Conservation (phyloP, 2,329 filamentous ascomycete genomes). For the Colletotrichum sp. region DNA sequence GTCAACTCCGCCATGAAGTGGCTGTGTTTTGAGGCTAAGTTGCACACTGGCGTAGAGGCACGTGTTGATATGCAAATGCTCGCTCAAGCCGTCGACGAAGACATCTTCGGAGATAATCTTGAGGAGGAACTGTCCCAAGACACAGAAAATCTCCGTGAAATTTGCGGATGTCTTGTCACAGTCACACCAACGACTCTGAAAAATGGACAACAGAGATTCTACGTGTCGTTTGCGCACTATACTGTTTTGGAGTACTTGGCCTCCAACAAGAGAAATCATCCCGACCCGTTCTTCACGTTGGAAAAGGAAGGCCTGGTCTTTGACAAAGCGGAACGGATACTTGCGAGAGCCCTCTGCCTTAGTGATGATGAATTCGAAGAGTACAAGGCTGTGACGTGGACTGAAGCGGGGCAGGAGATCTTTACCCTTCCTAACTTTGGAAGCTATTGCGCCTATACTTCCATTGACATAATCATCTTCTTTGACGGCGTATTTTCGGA, state of each 20-base stretch:
- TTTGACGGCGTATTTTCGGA: too few relatives aligned
- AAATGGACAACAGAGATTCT: rapidly evolving
- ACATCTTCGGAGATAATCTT: too few relatives aligned
- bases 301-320: rapidly evolving
- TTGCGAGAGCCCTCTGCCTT: rapidly evolving
- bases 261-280: rapidly evolving
- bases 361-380: rapidly evolving
- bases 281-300: rapidly evolving
- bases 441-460: not conserved
- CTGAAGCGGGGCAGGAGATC: too few relatives aligned
- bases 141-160: rapidly evolving
- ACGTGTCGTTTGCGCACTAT: not conserved
- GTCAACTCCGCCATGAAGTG: not conserved
- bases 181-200: rapidly evolving
- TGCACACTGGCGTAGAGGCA: rapidly evolving
- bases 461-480: rapidly evolving
- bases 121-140: too few relatives aligned
- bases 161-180: not conserved
- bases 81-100: rapidly evolving
- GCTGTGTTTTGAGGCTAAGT: rapidly evolving
- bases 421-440: too few relatives aligned
- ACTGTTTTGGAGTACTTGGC: not conserved
- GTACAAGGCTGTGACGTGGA: not conserved
- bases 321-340: rapidly evolving
- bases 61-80: rapidly evolving